Evolutionary conservation across 768 basidiomycete species (phyloP).

Genomic region (Trametes maxima): DNA sequence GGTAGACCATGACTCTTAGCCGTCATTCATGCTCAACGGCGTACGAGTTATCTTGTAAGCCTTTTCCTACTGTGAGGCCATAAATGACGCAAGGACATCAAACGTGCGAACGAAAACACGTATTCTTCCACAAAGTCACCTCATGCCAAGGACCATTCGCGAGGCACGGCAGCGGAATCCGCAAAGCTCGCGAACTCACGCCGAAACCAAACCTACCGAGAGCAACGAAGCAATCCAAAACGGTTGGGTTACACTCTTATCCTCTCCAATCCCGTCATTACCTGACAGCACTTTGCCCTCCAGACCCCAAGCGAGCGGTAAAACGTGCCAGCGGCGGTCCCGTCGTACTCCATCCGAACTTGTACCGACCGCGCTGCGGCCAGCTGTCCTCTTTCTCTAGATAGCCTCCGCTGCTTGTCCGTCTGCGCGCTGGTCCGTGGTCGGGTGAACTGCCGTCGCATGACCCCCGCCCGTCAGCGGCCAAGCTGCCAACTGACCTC

Average conservation of each 20-base stretch:
- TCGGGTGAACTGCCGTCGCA: constrained; percentile 21
- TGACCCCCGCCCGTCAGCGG: constrained; percentile 10
- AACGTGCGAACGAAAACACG: constrained; percentile 1
- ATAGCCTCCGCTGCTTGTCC: constrained; percentile 15
- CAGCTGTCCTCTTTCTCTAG: background rate
- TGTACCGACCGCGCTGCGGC: constrained; percentile 15
- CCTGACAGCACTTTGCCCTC: background rate
- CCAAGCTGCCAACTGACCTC: constrained; percentile 25
- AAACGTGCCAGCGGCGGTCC: constrained; percentile 9
- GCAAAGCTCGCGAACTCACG: constrained; percentile 12
- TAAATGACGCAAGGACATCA: background rate
- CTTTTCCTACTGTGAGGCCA: background rate
- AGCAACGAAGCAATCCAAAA: background rate
- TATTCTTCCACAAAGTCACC: background rate
- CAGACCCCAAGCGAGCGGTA: constrained; percentile 9
- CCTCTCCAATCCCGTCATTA: background rate
- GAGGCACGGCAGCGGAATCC: constrained; percentile 3
- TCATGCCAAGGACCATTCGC: constrained; percentile 2
- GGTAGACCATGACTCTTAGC: background rate
- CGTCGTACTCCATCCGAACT: constrained; percentile 19
- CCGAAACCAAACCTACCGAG: constrained; percentile 5
- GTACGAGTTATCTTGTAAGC: background rate
- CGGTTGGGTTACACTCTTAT: background rate
- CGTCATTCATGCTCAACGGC: background rate
- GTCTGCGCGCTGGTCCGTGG: constrained; percentile 4